phyloP scores from a whole-genome alignment of 1,284 basidiomycete genomes.

The Sphagnurus paluster region DNA sequence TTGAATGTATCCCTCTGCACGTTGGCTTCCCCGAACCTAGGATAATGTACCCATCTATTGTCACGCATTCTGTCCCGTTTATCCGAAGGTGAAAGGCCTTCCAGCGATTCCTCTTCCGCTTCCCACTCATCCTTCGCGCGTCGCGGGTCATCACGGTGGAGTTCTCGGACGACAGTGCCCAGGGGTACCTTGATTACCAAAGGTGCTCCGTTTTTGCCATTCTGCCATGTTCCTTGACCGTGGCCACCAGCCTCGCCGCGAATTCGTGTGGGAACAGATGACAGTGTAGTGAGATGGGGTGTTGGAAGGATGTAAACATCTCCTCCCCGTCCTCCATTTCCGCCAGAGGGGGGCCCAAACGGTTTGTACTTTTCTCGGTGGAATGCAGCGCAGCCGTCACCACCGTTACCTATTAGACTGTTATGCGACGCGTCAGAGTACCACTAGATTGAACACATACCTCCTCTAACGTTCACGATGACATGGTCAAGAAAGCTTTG shows the following conservation, averaged over 20 bases:
- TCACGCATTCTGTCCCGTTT: slow-evolving; percentile 61
- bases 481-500: slow-evolving; percentile 82
- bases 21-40: slow-evolving; percentile 63
- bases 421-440: slow-evolving; percentile 30
- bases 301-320: slow-evolving; percentile 84
- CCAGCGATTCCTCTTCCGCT: slow-evolving; percentile 60
- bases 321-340: slow-evolving; percentile 86
- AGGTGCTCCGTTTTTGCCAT: slow-evolving; percentile 75
- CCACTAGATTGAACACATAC: slow-evolving; percentile 40
- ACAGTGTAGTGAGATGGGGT: slow-evolving; percentile 74
- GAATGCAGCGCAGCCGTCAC: slow-evolving; percentile 83
- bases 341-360: slow-evolving; percentile 86
- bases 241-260: slow-evolving; percentile 67
- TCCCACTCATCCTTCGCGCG: slow-evolving; percentile 67
- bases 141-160: slow-evolving; percentile 62
- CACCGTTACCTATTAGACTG: slow-evolving; percentile 79
- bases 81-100: slow-evolving; percentile 47
- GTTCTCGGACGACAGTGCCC: slow-evolving; percentile 85
- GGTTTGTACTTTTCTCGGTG: slow-evolving; percentile 78
- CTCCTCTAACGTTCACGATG: slow-evolving; percentile 74
- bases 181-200: slow-evolving; percentile 80
- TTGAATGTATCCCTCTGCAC: slow-evolving; percentile 65
- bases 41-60: slow-evolving; percentile 80
- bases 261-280: slow-evolving; percentile 67
- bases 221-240: slow-evolving; percentile 84